phyloP scores from a whole-genome alignment of 495 filamentous ascomycete species.

The Hypoxylon intermedium region DNA sequence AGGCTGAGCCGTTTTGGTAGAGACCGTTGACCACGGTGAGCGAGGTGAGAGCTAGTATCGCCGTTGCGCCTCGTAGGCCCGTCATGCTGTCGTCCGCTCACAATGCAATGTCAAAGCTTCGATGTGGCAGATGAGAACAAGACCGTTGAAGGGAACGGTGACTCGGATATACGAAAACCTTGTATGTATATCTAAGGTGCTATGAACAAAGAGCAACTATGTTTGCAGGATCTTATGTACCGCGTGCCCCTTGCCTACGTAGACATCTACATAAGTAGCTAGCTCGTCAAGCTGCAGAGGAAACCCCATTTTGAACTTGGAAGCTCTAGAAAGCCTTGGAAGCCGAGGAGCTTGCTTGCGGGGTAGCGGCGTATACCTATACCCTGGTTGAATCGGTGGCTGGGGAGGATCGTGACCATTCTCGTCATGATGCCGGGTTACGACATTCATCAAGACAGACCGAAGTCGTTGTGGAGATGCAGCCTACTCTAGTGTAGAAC shows the following conservation, averaged over 20 bases:
- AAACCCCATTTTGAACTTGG: neutral
- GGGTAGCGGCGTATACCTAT: slow-evolving; percentile 15
- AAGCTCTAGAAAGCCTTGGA: slow-evolving; percentile 3
- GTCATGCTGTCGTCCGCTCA: slow-evolving; percentile 29
- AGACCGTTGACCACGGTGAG: slow-evolving; percentile 40
- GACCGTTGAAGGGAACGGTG: neutral
- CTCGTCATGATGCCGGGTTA: neutral
- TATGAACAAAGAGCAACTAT: neutral
- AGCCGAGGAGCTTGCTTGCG: slow-evolving; percentile 19
- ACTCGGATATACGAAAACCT: neutral
- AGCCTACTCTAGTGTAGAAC: neutral
- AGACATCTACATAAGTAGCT: neutral
- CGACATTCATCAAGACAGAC: neutral
- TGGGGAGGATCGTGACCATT: slow-evolving; percentile 10
- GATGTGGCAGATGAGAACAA: neutral
- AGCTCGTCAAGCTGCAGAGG: neutral
- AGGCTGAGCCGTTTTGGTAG: slow-evolving; percentile 55
- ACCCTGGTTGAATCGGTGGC: slow-evolving; percentile 13
- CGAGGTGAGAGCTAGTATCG: slow-evolving; percentile 37
- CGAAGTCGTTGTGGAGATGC: neutral
- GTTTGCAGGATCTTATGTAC: neutral
- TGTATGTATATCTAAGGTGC: neutral
- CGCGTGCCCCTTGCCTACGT: neutral
- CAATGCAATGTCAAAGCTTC: slow-evolving; percentile 1
- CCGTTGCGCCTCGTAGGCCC: slow-evolving; percentile 15